These are phyloP conservation scores for Diaporthe caulivora DNA, from an alignment of 2,329 filamentous ascomycete genomes.

Conservation along the genomic window DNA sequence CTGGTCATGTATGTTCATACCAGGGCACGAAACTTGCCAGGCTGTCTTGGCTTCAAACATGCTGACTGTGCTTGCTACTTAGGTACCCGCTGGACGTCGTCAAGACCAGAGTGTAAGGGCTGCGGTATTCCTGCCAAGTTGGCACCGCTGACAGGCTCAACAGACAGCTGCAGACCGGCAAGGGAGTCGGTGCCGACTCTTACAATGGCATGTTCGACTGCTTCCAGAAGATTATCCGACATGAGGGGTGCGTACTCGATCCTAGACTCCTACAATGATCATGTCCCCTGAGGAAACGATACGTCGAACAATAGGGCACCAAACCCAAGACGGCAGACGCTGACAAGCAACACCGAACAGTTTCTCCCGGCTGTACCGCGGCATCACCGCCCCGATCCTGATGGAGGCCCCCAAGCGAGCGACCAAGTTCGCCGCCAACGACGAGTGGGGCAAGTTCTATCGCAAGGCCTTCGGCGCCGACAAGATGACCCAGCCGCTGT, in stretches of 20 bases:
- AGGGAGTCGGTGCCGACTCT: conserved; percentile 78
- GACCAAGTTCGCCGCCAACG: conserved; percentile 99
- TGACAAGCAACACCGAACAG: conserved; percentile 57
- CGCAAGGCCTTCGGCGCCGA: conserved; percentile 84
- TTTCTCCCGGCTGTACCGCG: conserved; percentile 91
- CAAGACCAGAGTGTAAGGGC: conserved; percentile 92
- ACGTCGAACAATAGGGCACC: not conserved
- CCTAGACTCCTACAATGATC: not conserved
- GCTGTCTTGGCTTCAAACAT: conserved; percentile 38
- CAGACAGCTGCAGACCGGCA: conserved; percentile 88
- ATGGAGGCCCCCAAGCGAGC: conserved; percentile 92
- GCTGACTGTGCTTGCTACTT: conserved; percentile 39
- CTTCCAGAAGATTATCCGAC: conserved; percentile 95
- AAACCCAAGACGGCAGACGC: conserved; percentile 5
- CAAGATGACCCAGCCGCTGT: conserved; percentile 93
- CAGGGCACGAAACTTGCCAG: conserved; percentile 37
- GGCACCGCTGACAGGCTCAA: conserved; percentile 35
- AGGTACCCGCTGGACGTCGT: conserved; percentile 99
- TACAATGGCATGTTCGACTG: conserved; percentile 99
- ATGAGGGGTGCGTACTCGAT: conserved; percentile 80
- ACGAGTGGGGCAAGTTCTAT: conserved; percentile 97
- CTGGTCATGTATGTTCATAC: conserved; percentile 78
- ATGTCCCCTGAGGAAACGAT: not conserved
- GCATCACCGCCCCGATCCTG: conserved; percentile 93
- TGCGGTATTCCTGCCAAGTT: conserved; percentile 6